A percentile compares a stretch with the other conserved stretches of the same genome.
phyloP scores from a whole-genome alignment of 805 yeast genomes.

The Saturnispora kantuleensis region DNA sequence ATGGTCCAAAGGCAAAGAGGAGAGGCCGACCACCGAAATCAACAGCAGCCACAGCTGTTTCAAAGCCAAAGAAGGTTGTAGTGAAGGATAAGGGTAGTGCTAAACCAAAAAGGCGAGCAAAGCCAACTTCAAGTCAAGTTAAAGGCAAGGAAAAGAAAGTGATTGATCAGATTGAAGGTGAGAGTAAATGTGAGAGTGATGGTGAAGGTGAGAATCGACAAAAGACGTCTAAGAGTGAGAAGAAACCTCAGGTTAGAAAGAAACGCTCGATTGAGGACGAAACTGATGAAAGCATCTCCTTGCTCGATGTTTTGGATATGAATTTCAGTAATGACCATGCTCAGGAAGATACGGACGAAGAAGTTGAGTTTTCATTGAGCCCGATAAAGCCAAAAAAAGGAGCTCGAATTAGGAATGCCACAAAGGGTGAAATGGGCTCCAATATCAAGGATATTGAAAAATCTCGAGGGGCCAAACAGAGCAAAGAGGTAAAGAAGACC shows the following conservation, averaged over 20 bases:
- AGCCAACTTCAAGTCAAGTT: too few relatives aligned
- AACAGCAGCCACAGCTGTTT: neutral
- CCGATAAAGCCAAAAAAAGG: neutral
- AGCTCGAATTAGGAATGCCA: neutral
- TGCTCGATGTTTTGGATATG: slow-evolving; percentile 1
- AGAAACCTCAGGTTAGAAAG: too few relatives aligned
- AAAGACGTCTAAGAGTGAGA: too few relatives aligned
- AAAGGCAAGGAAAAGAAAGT: too few relatives aligned
- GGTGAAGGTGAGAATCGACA: too few relatives aligned
- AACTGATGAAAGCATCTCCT: neutral
- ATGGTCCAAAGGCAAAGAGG: slow-evolving; percentile 15
- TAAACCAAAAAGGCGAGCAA: too few relatives aligned
- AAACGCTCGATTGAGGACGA: too few relatives aligned
- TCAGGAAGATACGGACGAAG: neutral
- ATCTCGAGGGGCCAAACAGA: neutral
- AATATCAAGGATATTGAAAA: too few relatives aligned
- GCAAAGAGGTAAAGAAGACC: neutral
- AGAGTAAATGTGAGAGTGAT: too few relatives aligned
- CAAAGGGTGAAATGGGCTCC: neutral
- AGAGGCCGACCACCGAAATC: too few relatives aligned
- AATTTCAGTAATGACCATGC: neutral
- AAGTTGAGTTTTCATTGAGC: slow-evolving; percentile 2
- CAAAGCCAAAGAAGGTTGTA: neutral
- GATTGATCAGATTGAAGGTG: too few relatives aligned
- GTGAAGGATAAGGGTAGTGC: too few relatives aligned